Evolutionary conservation across 192 early-diverging fungal species (phyloP).

Genomic region (Ambispora gerdemannii): DNA sequence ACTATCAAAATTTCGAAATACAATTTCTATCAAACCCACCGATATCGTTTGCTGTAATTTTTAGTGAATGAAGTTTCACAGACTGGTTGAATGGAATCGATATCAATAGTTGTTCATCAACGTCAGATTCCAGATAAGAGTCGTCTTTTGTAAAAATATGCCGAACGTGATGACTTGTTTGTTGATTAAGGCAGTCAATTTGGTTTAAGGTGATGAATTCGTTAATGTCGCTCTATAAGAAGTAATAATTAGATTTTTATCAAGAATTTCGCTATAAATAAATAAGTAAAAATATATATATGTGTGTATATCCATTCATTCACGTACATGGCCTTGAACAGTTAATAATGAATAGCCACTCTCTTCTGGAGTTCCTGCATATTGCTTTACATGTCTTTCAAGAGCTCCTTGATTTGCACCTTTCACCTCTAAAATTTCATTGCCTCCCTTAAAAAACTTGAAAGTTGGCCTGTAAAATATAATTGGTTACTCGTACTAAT

Average conservation of each 20-base stretch:
- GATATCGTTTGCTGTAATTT: slow-evolving; percentile 50
- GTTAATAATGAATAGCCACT: slow-evolving; percentile 39
- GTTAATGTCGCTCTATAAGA: slow-evolving; percentile 55
- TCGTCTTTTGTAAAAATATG: slow-evolving; percentile 75
- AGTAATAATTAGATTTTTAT: not conserved
- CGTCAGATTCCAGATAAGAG: slow-evolving; percentile 81
- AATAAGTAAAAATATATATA: not conserved
- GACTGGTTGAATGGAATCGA: slow-evolving; percentile 85
- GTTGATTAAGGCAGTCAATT: slow-evolving; percentile 84
- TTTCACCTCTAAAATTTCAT: slow-evolving; percentile 71
- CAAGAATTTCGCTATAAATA: not conserved
- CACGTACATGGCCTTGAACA: slow-evolving; percentile 47
- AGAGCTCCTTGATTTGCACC: slow-evolving; percentile 78
- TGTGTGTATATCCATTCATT: not conserved
- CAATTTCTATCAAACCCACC: slow-evolving; percentile 17
- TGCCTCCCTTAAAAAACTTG: slow-evolving; percentile 74
- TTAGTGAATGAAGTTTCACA: slow-evolving; percentile 69
- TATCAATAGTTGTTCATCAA: slow-evolving; percentile 93
- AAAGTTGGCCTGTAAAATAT: slow-evolving; percentile 73
- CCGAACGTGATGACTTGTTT: slow-evolving; percentile 66
- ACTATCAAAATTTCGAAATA: not conserved
- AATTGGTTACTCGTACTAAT: not conserved
- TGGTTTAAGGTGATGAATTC: slow-evolving; percentile 64
- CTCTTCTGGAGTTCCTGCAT: slow-evolving; percentile 45
- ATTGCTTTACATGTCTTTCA: slow-evolving; percentile 64